Base-by-base conservation (phyloP, 2,329 filamentous ascomycete genomes). In the Pseudocercospora vitis region DNA sequence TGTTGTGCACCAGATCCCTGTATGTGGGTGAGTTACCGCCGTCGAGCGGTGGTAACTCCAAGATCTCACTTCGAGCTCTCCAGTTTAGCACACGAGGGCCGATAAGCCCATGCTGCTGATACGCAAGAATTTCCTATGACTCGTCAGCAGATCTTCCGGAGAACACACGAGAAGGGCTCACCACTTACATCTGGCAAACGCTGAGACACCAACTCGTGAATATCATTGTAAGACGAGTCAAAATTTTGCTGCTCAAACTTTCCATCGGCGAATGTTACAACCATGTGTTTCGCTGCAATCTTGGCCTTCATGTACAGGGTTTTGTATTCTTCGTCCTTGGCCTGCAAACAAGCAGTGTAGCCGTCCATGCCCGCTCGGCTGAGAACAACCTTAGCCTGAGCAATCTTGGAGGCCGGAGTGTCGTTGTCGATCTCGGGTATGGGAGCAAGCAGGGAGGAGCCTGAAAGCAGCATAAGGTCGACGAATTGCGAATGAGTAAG, bases 131-230 rank as follows among this genome's bases (percentile, higher is more conserved):
- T 72, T 99, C 94, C 33, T 91, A 19, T 7, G 4, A 16, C 14
- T 16, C 21, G 42, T 14, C 19, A 16, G 26, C n/a, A 4, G 14
- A 9, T 11, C 23, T 7, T 31, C 14, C 7, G 19, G 12, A 18
- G n/a, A 16, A 24, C 8, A 31, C 5, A 14, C 7, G 9, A 18
- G 42, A 8, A 45, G 3, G 42, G 21, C n/a, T 14, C 42, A n/a
- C n/a, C n/a, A n/a, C n/a, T 45, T 14, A 45, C 42, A 45, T 45
- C 85, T 0, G 94, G 91, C 4, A 99, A 78, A 55, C 91, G 87
- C 55, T 95, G 83, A n/a, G 91, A 91, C 57, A 96, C 83, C 68
- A 96, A 91, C 66, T 92, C 86, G 68, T 95, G 89, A 61, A 94
- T 86, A 68, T 97, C 91, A 40, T 81, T 81, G 2, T 94, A 91